These are phyloP conservation scores for Russula earlei DNA, from an alignment of 768 basidiomycete species.

Conservation along the genomic window DNA sequence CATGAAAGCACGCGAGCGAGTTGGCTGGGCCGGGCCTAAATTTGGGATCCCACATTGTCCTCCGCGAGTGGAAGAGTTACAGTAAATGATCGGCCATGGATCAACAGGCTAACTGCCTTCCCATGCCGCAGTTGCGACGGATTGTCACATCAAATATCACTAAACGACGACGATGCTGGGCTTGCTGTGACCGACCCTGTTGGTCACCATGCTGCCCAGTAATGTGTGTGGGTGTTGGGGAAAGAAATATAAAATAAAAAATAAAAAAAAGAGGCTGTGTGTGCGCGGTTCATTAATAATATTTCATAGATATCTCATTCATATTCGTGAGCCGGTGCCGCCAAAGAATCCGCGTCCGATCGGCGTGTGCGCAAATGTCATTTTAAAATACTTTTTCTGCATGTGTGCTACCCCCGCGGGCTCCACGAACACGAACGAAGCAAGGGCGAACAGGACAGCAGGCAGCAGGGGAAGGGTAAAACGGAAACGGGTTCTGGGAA, in stretches of 20 bases:
- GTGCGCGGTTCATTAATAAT: not conserved
- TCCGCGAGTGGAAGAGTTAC: conserved; percentile 16
- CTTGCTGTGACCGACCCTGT: not conserved
- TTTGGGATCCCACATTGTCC: conserved; percentile 11
- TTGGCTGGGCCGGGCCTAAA: conserved; percentile 1
- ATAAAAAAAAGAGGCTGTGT: not conserved
- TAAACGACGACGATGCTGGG: conserved; percentile 1
- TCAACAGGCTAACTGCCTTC: conserved; percentile 5
- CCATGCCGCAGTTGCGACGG: conserved; percentile 4
- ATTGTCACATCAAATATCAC: conserved; percentile 18
- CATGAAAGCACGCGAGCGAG: conserved; percentile 19
- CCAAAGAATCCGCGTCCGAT: conserved; percentile 4
- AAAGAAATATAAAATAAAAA: too few relatives aligned
- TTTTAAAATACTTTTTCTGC: conserved; percentile 5
- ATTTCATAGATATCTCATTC: too few relatives aligned
- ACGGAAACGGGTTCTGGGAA: conserved; percentile 3
- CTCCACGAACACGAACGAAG: too few relatives aligned
- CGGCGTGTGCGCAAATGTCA: conserved; percentile 1
- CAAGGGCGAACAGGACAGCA: too few relatives aligned
- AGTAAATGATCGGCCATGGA: conserved; percentile 18
- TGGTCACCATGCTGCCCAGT: conserved; percentile 3
- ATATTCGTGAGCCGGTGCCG: conserved; percentile 2
- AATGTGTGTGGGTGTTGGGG: too few relatives aligned
- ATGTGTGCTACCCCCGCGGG: conserved; percentile 8
- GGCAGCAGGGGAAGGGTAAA: conserved; percentile 1